A percentile compares a stretch with the other conserved stretches of the same genome.
phyloP scores from a whole-genome alignment of 2,329 filamentous ascomycete genomes.

The Paramyrothecium sp. region DNA sequence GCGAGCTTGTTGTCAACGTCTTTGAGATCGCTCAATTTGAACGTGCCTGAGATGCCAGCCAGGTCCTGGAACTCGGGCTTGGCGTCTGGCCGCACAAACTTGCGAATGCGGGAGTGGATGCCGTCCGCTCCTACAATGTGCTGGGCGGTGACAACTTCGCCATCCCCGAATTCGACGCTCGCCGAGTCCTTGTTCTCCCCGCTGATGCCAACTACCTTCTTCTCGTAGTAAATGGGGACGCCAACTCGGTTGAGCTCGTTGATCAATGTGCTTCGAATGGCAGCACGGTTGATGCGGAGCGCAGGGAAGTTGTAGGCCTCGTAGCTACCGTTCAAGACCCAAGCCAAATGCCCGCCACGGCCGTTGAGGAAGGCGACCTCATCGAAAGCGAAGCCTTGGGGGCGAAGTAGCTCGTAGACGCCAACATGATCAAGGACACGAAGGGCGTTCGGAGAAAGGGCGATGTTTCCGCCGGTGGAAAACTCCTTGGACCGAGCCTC shows the following conservation, averaged over 20 bases:
- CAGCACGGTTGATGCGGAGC: slow-evolving; percentile 45
- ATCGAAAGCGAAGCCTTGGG: slow-evolving; percentile 43
- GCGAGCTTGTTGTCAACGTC: not conserved
- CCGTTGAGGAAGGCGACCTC: slow-evolving; percentile 39
- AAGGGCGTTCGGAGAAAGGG: slow-evolving; percentile 53
- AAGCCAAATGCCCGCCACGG: slow-evolving; percentile 22
- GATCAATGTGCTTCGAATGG: slow-evolving; percentile 42
- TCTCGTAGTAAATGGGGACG: slow-evolving; percentile 39
- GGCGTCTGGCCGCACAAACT: slow-evolving; percentile 43
- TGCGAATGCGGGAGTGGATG: slow-evolving; percentile 49
- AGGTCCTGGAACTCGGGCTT: slow-evolving; percentile 45
- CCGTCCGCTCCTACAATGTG: slow-evolving; percentile 53
- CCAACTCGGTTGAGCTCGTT: slow-evolving; percentile 29
- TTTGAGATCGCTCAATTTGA: not conserved
- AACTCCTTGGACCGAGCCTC: slow-evolving; percentile 38
- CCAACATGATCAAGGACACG: slow-evolving; percentile 44
- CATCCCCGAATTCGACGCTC: slow-evolving; percentile 41
- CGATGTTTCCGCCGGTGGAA: slow-evolving; percentile 46
- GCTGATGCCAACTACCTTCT: slow-evolving; percentile 39
- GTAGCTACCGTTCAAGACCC: slow-evolving; percentile 40
- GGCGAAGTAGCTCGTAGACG: slow-evolving; percentile 39
- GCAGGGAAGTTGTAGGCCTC: slow-evolving; percentile 45
- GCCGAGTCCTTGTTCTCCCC: slow-evolving; percentile 32
- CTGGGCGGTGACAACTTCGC: slow-evolving; percentile 29
- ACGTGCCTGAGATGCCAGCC: slow-evolving; percentile 20